These are phyloP conservation scores for Blastobotrys malaysiensis DNA, from an alignment of 1,139 yeast species.

Conservation along the genomic window DNA sequence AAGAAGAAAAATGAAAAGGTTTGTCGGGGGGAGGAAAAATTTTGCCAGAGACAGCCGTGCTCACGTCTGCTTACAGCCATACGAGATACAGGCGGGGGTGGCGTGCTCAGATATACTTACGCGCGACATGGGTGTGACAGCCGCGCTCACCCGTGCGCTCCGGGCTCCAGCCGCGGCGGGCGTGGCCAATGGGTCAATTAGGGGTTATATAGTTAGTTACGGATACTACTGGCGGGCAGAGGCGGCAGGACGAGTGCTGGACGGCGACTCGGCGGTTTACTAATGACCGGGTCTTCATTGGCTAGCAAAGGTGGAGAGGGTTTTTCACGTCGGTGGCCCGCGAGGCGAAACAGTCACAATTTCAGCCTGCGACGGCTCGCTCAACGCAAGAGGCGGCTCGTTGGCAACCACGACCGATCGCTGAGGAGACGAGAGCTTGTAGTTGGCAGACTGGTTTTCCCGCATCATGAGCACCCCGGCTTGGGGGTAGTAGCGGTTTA, in stretches of 20 bases:
- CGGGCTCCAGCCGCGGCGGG: not conserved
- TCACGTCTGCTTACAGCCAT: not conserved
- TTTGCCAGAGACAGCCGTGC: not conserved
- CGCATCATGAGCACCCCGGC: not conserved
- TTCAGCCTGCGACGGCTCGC: not conserved
- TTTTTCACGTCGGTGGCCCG: not conserved
- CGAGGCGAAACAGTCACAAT: not conserved
- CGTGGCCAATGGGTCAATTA: too few species aligned
- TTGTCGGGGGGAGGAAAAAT: not conserved
- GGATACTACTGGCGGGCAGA: too few species aligned
- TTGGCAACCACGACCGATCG: not conserved
- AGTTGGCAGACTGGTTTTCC: not conserved
- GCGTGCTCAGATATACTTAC: not conserved
- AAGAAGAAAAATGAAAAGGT: not conserved
- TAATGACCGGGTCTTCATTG: not conserved
- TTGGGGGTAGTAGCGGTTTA: not conserved
- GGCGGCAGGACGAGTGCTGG: too few species aligned
- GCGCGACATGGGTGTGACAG: not conserved
- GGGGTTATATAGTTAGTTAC: too few species aligned
- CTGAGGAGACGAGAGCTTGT: not conserved
- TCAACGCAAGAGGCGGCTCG: not conserved
- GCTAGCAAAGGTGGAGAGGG: not conserved
- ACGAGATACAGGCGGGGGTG: not conserved
- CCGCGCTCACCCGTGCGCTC: not conserved
- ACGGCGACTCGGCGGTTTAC: too few species aligned